A percentile compares a stretch with the other conserved stretches of the same genome.
These are phyloP conservation scores for Mortierella sp. DNA, from an alignment of 371 early-diverging fungal genomes.

Conservation along the genomic window DNA sequence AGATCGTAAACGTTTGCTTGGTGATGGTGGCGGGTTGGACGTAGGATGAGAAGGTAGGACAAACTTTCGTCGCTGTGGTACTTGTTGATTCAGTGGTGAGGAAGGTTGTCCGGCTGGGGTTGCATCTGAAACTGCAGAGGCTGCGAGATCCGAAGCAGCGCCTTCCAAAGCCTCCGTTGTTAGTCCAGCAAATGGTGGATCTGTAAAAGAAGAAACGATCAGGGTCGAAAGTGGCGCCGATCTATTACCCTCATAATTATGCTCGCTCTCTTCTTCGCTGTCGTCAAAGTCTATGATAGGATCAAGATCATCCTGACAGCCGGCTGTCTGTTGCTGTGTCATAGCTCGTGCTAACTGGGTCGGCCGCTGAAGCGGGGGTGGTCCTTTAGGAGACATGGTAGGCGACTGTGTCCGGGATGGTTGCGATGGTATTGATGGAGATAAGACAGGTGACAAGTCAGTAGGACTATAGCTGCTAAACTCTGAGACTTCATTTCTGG, in stretches of 20 bases:
- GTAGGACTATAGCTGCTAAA: too few relatives aligned
- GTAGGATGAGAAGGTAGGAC: neutral
- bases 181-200: neutral
- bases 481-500: too few relatives aligned
- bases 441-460: too few relatives aligned
- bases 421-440: too few relatives aligned
- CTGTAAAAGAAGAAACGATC: neutral
- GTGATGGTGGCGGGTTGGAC: neutral
- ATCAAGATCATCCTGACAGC: conserved; percentile 5
- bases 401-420: neutral
- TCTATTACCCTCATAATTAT: neutral
- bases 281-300: conserved; percentile 34
- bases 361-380: neutral
- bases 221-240: neutral
- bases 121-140: neutral
- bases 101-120: neutral
- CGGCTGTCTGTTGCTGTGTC: neutral
- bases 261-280: conserved; percentile 3
- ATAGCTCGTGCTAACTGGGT: too few relatives aligned
- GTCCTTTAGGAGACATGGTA: neutral
- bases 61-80: neutral
- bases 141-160: neutral
- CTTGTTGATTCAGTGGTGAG: conserved; percentile 14
- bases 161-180: neutral
- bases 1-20: conserved; percentile 13